These are phyloP conservation scores for Yueomyces sp. DNA, from an alignment of 805 yeast genomes.

Conservation along the genomic window DNA sequence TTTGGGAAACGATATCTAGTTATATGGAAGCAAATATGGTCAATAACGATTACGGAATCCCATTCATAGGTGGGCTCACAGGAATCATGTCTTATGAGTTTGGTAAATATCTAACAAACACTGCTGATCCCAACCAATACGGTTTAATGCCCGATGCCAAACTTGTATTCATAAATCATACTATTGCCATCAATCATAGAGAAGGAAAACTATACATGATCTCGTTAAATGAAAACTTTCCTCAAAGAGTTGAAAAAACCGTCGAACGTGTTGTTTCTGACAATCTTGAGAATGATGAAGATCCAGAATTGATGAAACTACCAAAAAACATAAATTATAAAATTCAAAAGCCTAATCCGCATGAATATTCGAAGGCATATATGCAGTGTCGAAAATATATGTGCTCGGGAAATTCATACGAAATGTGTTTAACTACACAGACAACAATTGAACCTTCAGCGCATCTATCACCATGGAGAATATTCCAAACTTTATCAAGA, in stretches of 20 bases:
- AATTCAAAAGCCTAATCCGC: conserved; percentile 38
- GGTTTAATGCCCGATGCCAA: conserved; percentile 54
- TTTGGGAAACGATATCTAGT: conserved; percentile 17
- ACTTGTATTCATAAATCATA: conserved; percentile 55
- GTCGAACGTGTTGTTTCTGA: conserved; percentile 2
- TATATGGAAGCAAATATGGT: conserved; percentile 14
- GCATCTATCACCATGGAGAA: conserved; percentile 52
- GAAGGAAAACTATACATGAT: conserved; percentile 36
- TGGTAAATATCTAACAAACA: conserved; percentile 38
- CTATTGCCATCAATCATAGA: conserved; percentile 40
- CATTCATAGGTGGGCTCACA: conserved; percentile 83
- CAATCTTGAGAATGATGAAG: background rate
- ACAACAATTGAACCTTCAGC: conserved; percentile 44
- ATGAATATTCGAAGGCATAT: conserved; percentile 42
- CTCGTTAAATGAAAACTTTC: conserved; percentile 33
- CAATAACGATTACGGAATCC: conserved; percentile 29
- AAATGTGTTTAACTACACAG: conserved; percentile 75
- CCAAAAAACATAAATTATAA: conserved; percentile 17
- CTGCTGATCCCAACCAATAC: conserved; percentile 18
- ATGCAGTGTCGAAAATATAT: conserved; percentile 51
- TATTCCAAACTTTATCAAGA: conserved; percentile 57
- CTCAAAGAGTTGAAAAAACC: conserved; percentile 4
- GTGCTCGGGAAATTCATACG: conserved; percentile 81
- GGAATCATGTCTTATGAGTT: conserved; percentile 86
- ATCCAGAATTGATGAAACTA: conserved; percentile 1